A percentile compares a stretch with the other conserved stretches of the same genome.
Conservation (phyloP, 1,139 yeast genomes). For the Pneumocystis oryctolagi region DNA sequence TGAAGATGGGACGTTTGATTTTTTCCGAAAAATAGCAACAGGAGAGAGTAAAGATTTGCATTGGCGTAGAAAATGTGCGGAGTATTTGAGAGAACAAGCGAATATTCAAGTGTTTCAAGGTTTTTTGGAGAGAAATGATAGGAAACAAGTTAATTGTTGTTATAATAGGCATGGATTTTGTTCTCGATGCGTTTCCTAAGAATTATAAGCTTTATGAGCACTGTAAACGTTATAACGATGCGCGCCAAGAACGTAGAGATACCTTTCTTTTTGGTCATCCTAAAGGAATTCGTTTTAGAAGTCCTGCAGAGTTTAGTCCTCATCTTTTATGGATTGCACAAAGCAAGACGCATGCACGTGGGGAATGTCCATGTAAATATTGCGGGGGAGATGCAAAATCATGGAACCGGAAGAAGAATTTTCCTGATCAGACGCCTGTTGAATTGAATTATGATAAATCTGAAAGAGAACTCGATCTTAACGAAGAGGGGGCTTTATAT, state of each 20-base stretch:
- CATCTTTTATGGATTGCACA: slow-evolving; percentile 13
- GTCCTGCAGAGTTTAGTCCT: slow-evolving; percentile 12
- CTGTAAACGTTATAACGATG: neutral
- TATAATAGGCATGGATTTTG: neutral
- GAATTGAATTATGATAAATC: neutral
- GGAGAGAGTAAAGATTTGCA: neutral
- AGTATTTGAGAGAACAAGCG: neutral
- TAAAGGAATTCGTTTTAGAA: slow-evolving; percentile 13
- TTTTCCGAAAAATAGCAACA: slow-evolving; percentile 1
- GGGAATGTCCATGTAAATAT: neutral
- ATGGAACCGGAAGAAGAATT: neutral
- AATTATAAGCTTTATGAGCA: slow-evolving; percentile 2
- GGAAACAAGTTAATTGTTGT: neutral
- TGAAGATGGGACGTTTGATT: slow-evolving; percentile 1
- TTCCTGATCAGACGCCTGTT: neutral
- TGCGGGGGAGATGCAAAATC: neutral
- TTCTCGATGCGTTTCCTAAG: neutral
- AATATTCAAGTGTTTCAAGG: neutral
- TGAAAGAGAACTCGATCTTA: slow-evolving; percentile 3
- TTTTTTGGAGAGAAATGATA: neutral
- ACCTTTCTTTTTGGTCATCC: slow-evolving; percentile 16
- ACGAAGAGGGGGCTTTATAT: slow-evolving; percentile 2
- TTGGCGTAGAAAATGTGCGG: slow-evolving; percentile 2
- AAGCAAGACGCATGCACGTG: neutral
- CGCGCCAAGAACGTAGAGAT: slow-evolving; percentile 9